These are phyloP conservation scores for Carex sylvatica DNA, from an alignment of 202 grass and related monocot species.

Conservation along the genomic window DNA sequence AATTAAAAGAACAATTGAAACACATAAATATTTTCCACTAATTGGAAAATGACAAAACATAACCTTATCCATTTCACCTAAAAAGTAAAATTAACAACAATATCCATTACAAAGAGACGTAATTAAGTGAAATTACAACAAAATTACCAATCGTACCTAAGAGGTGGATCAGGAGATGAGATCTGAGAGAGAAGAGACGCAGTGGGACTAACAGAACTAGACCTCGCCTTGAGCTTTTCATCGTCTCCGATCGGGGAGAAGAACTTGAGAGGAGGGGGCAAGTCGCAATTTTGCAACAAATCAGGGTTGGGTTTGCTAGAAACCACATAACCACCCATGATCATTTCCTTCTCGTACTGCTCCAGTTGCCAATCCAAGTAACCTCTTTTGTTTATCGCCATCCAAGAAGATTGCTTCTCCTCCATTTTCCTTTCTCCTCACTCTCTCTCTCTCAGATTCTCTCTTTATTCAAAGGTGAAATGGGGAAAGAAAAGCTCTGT, in stretches of 20 bases:
- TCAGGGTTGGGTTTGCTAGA: conserved; percentile 36
- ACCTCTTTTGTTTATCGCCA: conserved; percentile 20
- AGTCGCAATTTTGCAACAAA: conserved; percentile 93
- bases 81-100: conserved; percentile 14
- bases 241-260: conserved; percentile 44
- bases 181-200: not conserved
- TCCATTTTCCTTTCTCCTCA: not conserved
- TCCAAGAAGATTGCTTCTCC: conserved; percentile 11
- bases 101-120: not conserved
- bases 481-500: not conserved
- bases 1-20: not conserved
- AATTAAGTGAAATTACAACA: not conserved
- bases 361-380: conserved; percentile 48
- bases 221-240: not conserved
- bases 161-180: not conserved
- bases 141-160: conserved; percentile 4
- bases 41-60: not conserved
- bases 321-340: conserved; percentile 44
- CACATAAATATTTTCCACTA: not conserved
- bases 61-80: not conserved
- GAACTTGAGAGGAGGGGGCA: conserved; percentile 78
- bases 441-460: not conserved
- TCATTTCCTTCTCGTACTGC: conserved; percentile 56
- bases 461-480: not conserved
- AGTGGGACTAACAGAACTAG: not conserved